These are phyloP conservation scores for Zasmidium angulare DNA, from an alignment of 2,329 filamentous ascomycete species.

Conservation along the genomic window DNA sequence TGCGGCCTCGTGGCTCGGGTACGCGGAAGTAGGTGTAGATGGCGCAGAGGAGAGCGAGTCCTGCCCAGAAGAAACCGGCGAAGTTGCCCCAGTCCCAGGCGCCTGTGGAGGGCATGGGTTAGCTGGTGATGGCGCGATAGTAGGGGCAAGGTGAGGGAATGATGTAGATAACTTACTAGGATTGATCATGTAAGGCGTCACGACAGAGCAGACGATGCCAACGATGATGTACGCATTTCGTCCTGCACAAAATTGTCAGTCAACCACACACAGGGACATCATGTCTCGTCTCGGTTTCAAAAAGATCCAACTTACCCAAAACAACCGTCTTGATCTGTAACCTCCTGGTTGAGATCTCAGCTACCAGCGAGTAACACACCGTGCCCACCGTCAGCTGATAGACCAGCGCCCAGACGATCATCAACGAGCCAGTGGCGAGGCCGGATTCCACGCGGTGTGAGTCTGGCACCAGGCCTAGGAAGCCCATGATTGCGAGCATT, in stretches of 20 bases:
- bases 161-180: too few species aligned
- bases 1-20: conserved; percentile 75
- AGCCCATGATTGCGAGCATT: conserved; percentile 82
- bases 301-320: conserved; percentile 62
- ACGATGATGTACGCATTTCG: conserved; percentile 77
- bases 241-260: neutral
- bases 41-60: conserved; percentile 76
- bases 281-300: too few species aligned
- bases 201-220: conserved; percentile 74
- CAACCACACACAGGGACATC: neutral
- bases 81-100: conserved; percentile 89
- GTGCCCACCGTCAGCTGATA: conserved; percentile 89
- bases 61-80: conserved; percentile 80
- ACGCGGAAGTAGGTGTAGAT: conserved; percentile 78
- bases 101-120: too few species aligned
- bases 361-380: conserved; percentile 84
- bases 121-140: too few species aligned
- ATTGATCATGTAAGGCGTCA: conserved; percentile 93
- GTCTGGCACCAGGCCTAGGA: conserved; percentile 71
- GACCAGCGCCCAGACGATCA: conserved; percentile 77
- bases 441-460: conserved; percentile 60
- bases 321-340: conserved; percentile 92
- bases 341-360: conserved; percentile 77
- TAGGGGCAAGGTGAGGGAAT: too few species aligned
- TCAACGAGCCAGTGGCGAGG: conserved; percentile 79